Conservation (phyloP, 306 rosid genomes). For the Senna siamea region DNA sequence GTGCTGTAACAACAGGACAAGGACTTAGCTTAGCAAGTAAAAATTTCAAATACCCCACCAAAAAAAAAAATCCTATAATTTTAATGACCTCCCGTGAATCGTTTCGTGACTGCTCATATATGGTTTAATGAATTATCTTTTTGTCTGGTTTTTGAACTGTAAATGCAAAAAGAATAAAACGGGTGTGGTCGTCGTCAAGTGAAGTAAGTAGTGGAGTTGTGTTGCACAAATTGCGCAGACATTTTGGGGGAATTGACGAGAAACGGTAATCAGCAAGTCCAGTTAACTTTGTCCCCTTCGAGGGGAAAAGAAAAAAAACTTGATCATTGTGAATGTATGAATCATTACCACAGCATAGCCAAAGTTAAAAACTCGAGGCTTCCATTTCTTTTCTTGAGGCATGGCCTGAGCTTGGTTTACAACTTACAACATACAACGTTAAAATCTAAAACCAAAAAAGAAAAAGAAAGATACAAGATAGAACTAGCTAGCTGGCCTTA, state of each 20-base stretch:
- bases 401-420: conserved; percentile 26
- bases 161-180: not conserved
- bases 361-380: conserved; percentile 6
- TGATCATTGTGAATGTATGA: too few relatives aligned
- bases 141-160: not conserved
- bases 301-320: not conserved
- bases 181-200: conserved; percentile 14
- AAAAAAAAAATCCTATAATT: too few relatives aligned
- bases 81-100: too few relatives aligned
- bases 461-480: not conserved
- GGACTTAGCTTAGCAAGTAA: not conserved
- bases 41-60: too few relatives aligned
- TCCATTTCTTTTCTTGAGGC: not conserved
- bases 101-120: not conserved
- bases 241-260: conserved; percentile 32
- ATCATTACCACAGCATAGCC: not conserved
- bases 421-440: conserved; percentile 9
- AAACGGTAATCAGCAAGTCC: conserved; percentile 28
- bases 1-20: not conserved
- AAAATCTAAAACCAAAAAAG: not conserved
- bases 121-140: not conserved
- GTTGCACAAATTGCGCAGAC: conserved; percentile 45
- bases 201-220: conserved; percentile 11
- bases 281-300: not conserved
- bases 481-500: conserved; percentile 38